Conservation (phyloP, 805 yeast genomes). For the Starmera amethionina region DNA sequence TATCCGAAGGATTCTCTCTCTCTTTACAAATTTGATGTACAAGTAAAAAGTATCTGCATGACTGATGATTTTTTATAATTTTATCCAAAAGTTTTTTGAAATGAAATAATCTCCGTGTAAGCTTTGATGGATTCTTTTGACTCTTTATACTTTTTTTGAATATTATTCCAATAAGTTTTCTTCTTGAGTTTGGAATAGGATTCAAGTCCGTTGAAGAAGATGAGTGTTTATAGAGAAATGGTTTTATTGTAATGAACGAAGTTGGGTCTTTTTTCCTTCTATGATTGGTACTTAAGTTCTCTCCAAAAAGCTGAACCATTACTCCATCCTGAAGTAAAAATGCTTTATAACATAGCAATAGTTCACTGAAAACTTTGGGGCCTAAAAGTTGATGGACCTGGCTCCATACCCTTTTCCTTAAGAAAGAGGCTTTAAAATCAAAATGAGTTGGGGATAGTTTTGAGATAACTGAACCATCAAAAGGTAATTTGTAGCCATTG, state of each 20-base stretch:
- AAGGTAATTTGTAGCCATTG: conserved; percentile 32
- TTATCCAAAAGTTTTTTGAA: conserved; percentile 8
- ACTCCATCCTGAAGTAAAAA: conserved; percentile 1
- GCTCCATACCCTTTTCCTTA: conserved; percentile 39
- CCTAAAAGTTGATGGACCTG: conserved; percentile 9
- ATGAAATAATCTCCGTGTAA: neutral
- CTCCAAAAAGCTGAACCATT: conserved; percentile 12
- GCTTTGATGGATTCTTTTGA: neutral
- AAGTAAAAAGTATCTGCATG: conserved; percentile 25
- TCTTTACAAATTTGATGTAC: conserved; percentile 24
- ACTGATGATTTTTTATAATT: conserved; percentile 25
- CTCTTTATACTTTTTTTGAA: neutral
- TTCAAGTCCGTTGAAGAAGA: neutral
- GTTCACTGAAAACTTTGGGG: conserved; percentile 1
- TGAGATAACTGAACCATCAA: conserved; percentile 17
- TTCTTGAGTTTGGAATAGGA: neutral
- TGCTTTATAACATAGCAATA: conserved; percentile 8
- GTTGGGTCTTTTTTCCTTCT: conserved; percentile 5
- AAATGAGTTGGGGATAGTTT: conserved; percentile 22
- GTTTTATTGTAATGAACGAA: conserved; percentile 1
- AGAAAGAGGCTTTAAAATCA: conserved; percentile 27
- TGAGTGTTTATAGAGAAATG: neutral
- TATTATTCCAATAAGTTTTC: neutral
- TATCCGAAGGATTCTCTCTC: conserved; percentile 8
- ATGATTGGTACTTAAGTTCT: neutral